Evolutionary conservation across 129 eudicot species (phyloP), one percentile per base, ranked within the genome.

Genomic region (Glebionis coronaria): DNA sequence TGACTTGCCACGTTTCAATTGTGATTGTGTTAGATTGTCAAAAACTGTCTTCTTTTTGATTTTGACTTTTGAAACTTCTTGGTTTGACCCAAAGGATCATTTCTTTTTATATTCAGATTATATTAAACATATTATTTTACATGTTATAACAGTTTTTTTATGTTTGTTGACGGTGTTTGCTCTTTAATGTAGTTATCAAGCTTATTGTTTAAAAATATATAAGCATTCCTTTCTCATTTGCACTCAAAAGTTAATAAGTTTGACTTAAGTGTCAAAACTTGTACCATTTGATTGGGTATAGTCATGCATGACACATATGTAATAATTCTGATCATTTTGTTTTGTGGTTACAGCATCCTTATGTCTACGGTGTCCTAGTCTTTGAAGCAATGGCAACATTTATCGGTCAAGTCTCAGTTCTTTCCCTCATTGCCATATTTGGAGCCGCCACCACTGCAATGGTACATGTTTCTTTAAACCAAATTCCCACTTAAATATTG

Each of bases 361-460:
- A 88, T 27, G 96, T 88, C 12, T 88, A 88, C 12, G 96, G 96
- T 7, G 96, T 88, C 44, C 75, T 88, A 10, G 82, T 88, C 40
- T 88, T 88, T 69, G 96, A 88, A 85, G 96, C 96, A 29, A 85
- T 88, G 96, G 96, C 96, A 46, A 88, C 96, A 12, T 77, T 77
- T 63, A 77, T 77, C 7, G 81, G 81, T 15, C 81, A 77, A 55
- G 81, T 77, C 14, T 77, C 81, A 0, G 81, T 77, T 53, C 81
- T 77, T 63, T 77, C 81, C 16, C 76, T 77, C 50, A 77, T 77
- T 63, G 81, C 81, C 61, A 54, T 77, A 28, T 77, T 77, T 31
- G 81, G 81, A 45, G 81, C 81, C 42, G 81, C 81, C 12, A 77
- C 81, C 23, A 77, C 81, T 4, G 81, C 81, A 20, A 77, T 77